A percentile compares a stretch with the other conserved stretches of the same genome.
Evolutionary conservation across 106 monocot genomes (phyloP).

Genomic region (Gastrodia elata): DNA sequence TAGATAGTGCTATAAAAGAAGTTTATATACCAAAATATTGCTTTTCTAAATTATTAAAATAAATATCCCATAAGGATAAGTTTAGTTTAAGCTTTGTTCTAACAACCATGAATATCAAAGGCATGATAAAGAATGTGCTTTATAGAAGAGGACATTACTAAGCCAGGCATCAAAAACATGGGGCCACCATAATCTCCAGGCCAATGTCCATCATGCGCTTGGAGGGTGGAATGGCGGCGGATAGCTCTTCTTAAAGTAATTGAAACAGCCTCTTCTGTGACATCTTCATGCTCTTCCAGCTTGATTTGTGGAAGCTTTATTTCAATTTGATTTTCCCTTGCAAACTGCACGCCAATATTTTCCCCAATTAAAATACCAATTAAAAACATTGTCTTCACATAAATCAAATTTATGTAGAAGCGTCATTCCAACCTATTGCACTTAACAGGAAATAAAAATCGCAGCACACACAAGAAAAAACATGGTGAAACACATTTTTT

Average conservation of each 20-base stretch:
- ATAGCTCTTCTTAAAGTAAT: conserved; percentile 52
- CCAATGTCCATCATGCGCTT: conserved; percentile 91
- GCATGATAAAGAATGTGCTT: not conserved
- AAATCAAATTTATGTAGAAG: not conserved
- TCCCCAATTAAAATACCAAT: no score
- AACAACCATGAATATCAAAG: not conserved
- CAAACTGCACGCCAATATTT: conserved; percentile 41
- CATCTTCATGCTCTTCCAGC: conserved; percentile 45
- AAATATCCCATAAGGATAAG: not conserved
- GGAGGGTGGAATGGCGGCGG: conserved; percentile 48
- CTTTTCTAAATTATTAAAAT: not conserved
- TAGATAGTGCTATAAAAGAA: not conserved
- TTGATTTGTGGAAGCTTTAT: conserved; percentile 28
- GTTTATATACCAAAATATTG: not conserved
- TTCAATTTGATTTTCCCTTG: conserved; percentile 53
- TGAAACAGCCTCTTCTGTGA: conserved; percentile 58
- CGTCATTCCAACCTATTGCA: not conserved
- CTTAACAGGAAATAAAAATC: not conserved
- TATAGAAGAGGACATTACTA: conserved; percentile 29
- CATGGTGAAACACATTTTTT: not conserved
- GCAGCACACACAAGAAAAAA: not conserved
- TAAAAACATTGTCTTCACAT: no score
- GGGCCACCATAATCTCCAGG: conserved; percentile 87
- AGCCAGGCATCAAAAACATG: conserved; percentile 73
- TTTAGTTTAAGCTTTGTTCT: no score